Base-by-base conservation (phyloP, 2,329 filamentous ascomycete genomes). In the Penicillium sp. region DNA sequence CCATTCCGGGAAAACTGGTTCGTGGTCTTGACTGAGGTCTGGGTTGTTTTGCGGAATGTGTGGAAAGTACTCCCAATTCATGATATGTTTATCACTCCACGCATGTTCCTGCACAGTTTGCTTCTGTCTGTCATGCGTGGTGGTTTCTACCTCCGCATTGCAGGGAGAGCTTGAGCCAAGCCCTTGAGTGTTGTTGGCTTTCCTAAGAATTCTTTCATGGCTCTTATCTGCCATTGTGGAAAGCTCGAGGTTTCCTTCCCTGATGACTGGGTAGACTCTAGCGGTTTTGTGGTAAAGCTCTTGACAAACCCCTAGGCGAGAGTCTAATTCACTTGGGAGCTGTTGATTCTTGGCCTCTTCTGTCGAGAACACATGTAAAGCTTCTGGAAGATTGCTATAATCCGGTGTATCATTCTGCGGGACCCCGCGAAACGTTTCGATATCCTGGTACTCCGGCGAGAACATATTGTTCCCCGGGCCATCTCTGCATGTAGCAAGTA, bases 41-140 rank as follows among this genome's bases (percentile, higher is more conserved):
- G 26, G 26, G 26, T 26, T 26, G 26, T 26, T 26, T 26, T 26
- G 26, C 26, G 26, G 26, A 6, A 11, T 45, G 13, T 35, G 61
- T 35, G 73, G 71, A 11, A 64, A 67, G 53, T 67, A 70, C 29
- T 71, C 67, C 73, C 73, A 75, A 50, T 73, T 63, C 2, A 64
- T 49, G 21, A 58, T 53, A 17, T 64, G 61, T 9, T 58, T 49
- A 31, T 66, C 57, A 5, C 44, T 56, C 63, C 67, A 66, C 19
- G 56, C 53, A 15, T 35, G 50, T 17, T 53, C 9, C 17, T 63
- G 41, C 31, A 29, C 26, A n/a, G 26, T 21, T 21, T 48, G 45
- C 19, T 49, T 30, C 52, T 19, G 9, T 19, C 5, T 30, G 23
- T 26, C 23, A 17, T 6, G 7, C 21, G n/a, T 49, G 21, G n/a